Base-by-base conservation (phyloP, 805 yeast genomes). In the Peterozyma xylosa region DNA sequence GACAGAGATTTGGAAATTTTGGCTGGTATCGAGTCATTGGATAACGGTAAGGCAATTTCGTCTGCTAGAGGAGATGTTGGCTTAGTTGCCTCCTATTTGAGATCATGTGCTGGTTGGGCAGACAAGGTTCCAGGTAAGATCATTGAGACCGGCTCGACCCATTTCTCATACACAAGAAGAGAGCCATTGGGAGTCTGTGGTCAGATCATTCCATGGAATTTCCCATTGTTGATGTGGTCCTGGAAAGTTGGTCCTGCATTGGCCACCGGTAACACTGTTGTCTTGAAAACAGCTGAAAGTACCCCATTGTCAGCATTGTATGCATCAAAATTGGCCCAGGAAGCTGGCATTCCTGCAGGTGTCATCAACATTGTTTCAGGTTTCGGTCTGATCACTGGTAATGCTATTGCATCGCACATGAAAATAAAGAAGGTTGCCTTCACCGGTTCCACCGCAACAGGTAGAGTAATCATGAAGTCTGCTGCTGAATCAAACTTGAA, bases 141-240 rank as follows among this genome's bases (percentile, higher is more conserved):
- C 46, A 74, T 86, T 46, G 86, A 86, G 62, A 81, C 95, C 41
- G 91, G 90, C 49, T 62, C 66, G 46, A 68, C 78, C 41, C 86
- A 86, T 64, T 79, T 89, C 62, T 77, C 78, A 49, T 87, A 82
- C 68, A 82, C 91, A 51, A 78, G 80, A 63, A 83, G 84, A 65
- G 96, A 89, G 67, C 96, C 97, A 47, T 70, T 86, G 56, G 97
- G 96, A 62, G 96, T 90, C 39, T 87, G 95, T 63, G 97, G 96
- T 47, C 95, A 87, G 66, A 86, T 90, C 59, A 89, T 90, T 53
- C 96, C 97, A 54, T 90, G 97, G 97, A 90, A 90, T 71, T 90
- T 88, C 79, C 97, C 97, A 50, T 67, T 90, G 54, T 74, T 87
- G 62, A 89, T 90, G 93, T 84, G 88, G 71, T 72, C 95, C 29